Conservation (phyloP, 306 rosid genomes). For the Fragaria iinumae region DNA sequence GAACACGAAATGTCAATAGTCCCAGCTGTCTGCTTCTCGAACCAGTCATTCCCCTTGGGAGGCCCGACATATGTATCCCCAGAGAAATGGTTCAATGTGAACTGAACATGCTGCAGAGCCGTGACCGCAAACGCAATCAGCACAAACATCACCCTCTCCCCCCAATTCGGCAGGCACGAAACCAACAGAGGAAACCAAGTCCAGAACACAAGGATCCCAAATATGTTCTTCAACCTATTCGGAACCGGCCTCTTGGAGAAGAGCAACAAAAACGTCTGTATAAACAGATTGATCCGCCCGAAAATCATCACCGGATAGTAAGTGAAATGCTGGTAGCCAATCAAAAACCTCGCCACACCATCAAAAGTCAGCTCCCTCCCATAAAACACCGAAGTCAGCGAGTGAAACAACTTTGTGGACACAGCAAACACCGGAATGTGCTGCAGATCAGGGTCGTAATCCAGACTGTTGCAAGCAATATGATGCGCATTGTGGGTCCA, state of each 20-base stretch:
- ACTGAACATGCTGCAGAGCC: conserved; percentile 44
- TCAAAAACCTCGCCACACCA: conserved; percentile 29
- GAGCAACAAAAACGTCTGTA: conserved; percentile 37
- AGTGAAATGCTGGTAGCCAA: conserved; percentile 38
- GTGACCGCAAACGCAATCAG: conserved; percentile 37
- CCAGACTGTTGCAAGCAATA: conserved; percentile 41
- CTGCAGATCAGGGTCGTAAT: conserved; percentile 41
- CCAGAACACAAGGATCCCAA: conserved; percentile 38
- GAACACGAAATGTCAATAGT: conserved; percentile 49
- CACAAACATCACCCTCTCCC: conserved; percentile 33
- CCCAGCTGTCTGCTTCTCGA: conserved; percentile 51
- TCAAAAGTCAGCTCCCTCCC: conserved; percentile 34
- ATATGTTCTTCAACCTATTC: conserved; percentile 27
- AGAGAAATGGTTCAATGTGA: conserved; percentile 50
- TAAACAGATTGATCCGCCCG: conserved; percentile 32
- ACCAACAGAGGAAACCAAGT: conserved; percentile 39
- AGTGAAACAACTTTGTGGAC: conserved; percentile 10
- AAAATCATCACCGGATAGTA: conserved; percentile 41
- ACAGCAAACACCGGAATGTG: conserved; percentile 43
- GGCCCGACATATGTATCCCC: conserved; percentile 43
- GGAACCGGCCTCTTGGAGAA: conserved; percentile 24
- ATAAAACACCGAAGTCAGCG: conserved; percentile 32
- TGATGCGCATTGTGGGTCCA: conserved; percentile 50
- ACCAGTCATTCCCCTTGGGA: conserved; percentile 43
- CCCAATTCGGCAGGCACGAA: conserved; percentile 31